Conservation (phyloP, 2,329 filamentous ascomycete genomes). For the Samsoniella hepiali region DNA sequence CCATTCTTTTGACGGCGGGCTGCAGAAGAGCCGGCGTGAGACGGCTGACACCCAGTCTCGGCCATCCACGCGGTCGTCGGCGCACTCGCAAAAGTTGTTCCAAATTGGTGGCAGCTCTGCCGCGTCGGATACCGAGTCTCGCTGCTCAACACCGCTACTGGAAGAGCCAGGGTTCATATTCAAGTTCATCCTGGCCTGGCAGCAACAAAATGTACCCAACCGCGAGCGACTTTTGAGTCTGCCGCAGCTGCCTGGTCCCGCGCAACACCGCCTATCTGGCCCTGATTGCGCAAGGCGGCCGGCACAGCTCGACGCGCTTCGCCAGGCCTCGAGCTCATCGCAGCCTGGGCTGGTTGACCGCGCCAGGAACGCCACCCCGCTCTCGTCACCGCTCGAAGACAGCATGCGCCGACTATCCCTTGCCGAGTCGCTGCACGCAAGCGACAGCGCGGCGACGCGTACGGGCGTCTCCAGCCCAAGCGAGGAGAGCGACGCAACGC, state of each 20-base stretch:
- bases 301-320: conserved; percentile 28
- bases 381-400: conserved; percentile 33
- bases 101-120: conserved; percentile 32
- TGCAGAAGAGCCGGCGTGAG: conserved; percentile 50
- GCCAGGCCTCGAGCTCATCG: conserved; percentile 44
- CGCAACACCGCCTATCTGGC: conserved; percentile 59
- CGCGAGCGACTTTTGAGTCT: conserved; percentile 62
- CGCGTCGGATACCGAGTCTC: conserved; percentile 50
- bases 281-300: conserved; percentile 25
- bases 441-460: conserved; percentile 23
- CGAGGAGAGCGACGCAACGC: conserved; percentile 22
- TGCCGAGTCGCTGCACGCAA: conserved; percentile 14
- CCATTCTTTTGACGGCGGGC: conserved; percentile 41
- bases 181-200: conserved; percentile 70
- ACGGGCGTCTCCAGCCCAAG: conserved; percentile 23
- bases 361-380: conserved; percentile 41
- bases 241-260: conserved; percentile 67
- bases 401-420: conserved; percentile 25
- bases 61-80: conserved; percentile 24
- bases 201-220: conserved; percentile 51
- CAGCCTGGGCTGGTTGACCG: conserved; percentile 8
- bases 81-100: conserved; percentile 37
- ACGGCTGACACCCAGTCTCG: conserved; percentile 44
- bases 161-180: conserved; percentile 63
- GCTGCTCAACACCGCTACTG: conserved; percentile 52